phyloP scores from a whole-genome alignment of 805 yeast genomes.

The Peterozyma toletana region DNA sequence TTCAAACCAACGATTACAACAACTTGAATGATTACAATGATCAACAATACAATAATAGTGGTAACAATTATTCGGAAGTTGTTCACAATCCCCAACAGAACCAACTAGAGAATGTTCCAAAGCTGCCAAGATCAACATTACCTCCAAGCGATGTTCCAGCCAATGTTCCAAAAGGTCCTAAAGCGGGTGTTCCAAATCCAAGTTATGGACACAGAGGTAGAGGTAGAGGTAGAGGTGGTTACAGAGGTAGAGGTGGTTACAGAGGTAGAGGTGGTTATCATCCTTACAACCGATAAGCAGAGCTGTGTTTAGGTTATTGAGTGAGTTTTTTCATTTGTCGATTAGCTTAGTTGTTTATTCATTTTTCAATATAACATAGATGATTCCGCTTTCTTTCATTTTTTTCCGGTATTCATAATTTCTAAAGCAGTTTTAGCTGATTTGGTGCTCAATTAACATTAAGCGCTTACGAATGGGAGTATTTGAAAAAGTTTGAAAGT shows the following conservation, averaged over 20 bases:
- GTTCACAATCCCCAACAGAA: slow-evolving; percentile 12
- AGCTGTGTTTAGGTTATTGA: neutral
- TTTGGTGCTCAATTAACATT: no score
- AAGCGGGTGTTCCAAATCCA: slow-evolving; percentile 2
- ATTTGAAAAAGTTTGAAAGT: no score
- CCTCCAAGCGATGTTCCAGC: slow-evolving; percentile 15
- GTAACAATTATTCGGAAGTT: slow-evolving; percentile 15
- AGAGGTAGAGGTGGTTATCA: slow-evolving; percentile 8
- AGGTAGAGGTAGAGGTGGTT: slow-evolving; percentile 7
- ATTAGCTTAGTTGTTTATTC: neutral
- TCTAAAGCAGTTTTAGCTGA: no score
- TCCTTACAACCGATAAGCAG: slow-evolving; percentile 4
- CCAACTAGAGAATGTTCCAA: slow-evolving; percentile 18
- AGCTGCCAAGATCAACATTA: slow-evolving; percentile 11
- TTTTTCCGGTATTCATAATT: no score
- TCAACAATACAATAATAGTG: slow-evolving; percentile 12
- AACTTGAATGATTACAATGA: slow-evolving; percentile 27
- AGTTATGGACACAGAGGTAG: slow-evolving; percentile 6
- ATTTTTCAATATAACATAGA: neutral
- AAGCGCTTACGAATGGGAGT: no score
- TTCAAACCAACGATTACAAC: slow-evolving; percentile 19
- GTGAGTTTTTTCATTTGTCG: neutral
- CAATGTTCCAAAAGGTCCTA: slow-evolving; percentile 47
- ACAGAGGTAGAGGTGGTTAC: slow-evolving; percentile 8
- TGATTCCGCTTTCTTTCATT: neutral